Evolutionary conservation across 306 rosid species (phyloP), one percentile per base, ranked within the genome.

Genomic region (Astragalus glycyphyllos): DNA sequence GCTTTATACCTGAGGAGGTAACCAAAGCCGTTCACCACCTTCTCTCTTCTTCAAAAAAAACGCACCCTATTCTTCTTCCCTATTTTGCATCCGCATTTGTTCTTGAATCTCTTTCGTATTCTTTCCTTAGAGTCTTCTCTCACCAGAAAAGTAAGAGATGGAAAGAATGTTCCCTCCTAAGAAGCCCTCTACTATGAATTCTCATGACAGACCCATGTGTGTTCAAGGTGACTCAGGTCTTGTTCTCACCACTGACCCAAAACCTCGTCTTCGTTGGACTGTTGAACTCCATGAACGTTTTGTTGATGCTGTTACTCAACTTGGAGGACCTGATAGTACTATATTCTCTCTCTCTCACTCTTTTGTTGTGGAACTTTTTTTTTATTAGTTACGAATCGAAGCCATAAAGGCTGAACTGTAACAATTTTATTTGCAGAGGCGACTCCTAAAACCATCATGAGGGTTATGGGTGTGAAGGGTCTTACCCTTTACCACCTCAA

Each of bases 391-490:
- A 35, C 40, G 40, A 35, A 35, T 35, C 40, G 8, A 35, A 35
- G 7, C 40, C 5, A 7, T 1, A 35, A 35, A 2, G 0, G 40
- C 40, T 5, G 40, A 35, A 35, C 8, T 7, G 1, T 5, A 35
- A 7, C 8, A 35, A 1, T 3, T 26, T 26, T 26, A 26, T 26
- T 73, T 68, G 61, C 76, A 95, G 99, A 95, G 86, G 99, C 99
- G 4, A 95, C 99, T 17, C 99, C 99, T 1, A 95, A 95, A 82
- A 91, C 99, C 34, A 95, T 95, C 81, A 95, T 95, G 99, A 89
- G 99, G 80, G 99, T 91, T 35, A 95, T 95, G 99, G 96, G 99
- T 67, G 99, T 95, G 79, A 95, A 95, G 86, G 99, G 99, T 73
- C 97, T 95, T 15, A 95, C 99, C 66, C 97, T 95, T 84, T 95